A percentile compares a stretch with the other conserved stretches of the same genome.
These are phyloP conservation scores for Pulveroboletus frians DNA, from an alignment of 768 basidiomycete species.

Conservation along the genomic window DNA sequence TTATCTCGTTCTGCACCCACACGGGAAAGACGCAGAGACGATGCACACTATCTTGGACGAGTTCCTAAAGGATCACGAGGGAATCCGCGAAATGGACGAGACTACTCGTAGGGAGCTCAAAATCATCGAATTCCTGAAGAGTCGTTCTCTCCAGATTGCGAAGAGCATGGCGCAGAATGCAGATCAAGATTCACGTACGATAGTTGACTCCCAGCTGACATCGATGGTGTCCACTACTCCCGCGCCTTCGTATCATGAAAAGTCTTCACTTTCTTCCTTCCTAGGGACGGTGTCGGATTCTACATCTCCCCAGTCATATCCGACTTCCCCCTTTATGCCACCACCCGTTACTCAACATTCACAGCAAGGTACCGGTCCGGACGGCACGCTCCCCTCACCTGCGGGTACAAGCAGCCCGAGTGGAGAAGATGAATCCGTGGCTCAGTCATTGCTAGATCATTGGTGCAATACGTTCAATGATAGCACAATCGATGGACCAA, in stretches of 20 bases:
- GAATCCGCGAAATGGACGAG: conserved; percentile 64
- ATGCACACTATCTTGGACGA: conserved; percentile 80
- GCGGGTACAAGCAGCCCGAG: conserved; percentile 64
- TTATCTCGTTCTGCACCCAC: conserved; percentile 75
- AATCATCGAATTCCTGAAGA: conserved; percentile 78
- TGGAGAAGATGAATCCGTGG: conserved; percentile 69
- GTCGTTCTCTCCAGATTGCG: conserved; percentile 53
- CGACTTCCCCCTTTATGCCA: conserved; percentile 27
- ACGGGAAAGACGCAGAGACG: conserved; percentile 56
- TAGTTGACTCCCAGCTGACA: conserved; percentile 35
- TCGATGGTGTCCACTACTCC: conserved; percentile 10
- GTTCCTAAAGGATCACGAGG: conserved; percentile 59
- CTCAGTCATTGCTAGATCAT: conserved; percentile 75
- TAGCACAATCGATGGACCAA: conserved; percentile 48
- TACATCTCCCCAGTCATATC: conserved; percentile 22
- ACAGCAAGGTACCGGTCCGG: conserved; percentile 43
- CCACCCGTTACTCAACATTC: conserved; percentile 58
- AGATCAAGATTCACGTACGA: conserved; percentile 12
- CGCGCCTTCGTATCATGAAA: conserved; percentile 11
- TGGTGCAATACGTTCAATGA: conserved; percentile 82
- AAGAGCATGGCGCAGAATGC: conserved; percentile 28
- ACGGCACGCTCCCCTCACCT: conserved; percentile 49
- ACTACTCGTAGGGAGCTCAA: conserved; percentile 79
- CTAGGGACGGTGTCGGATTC: conserved; percentile 19
- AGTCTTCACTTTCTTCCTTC: conserved; percentile 20